Evolutionary conservation across 2,329 filamentous ascomycete species (phyloP).

Genomic region (Immersiporthe knoxdaviesiana): DNA sequence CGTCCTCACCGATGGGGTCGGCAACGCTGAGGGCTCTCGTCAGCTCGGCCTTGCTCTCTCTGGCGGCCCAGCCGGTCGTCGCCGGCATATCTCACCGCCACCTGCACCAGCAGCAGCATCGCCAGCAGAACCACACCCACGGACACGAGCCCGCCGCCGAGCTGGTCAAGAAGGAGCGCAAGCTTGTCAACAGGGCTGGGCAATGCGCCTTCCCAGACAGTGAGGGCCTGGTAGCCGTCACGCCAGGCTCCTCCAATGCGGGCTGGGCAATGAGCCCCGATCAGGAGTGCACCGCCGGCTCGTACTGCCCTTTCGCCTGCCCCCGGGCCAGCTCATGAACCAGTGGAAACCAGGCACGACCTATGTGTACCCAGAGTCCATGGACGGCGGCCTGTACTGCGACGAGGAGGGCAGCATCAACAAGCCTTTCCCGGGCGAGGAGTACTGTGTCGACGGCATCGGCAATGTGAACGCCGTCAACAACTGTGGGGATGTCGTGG

Average conservation of each 20-base stretch:
- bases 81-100: conserved; percentile 45
- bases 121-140: conserved; percentile 41
- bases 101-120: conserved; percentile 38
- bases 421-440: conserved; percentile 69
- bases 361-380: conserved; percentile 71
- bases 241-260: conserved; percentile 65
- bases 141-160: conserved; percentile 34
- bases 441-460: conserved; percentile 72
- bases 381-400: conserved; percentile 78
- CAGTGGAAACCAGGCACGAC: conserved; percentile 76
- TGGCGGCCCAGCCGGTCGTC: conserved; percentile 46
- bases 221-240: conserved; percentile 69
- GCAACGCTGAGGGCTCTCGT: conserved; percentile 53
- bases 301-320: conserved; percentile 78
- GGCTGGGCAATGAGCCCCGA: conserved; percentile 84
- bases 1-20: conserved; percentile 54
- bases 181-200: conserved; percentile 54
- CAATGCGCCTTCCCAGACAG: conserved; percentile 69
- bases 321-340: conserved; percentile 75
- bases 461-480: conserved; percentile 69
- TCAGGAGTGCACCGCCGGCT: conserved; percentile 66
- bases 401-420: conserved; percentile 65
- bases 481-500: conserved; percentile 62
- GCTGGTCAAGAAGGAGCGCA: conserved; percentile 30
- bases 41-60: conserved; percentile 52